A percentile compares a stretch with the other conserved stretches of the same genome.
Conservation (phyloP, 352 stramenopile species). For the Pythium folliculosum region DNA sequence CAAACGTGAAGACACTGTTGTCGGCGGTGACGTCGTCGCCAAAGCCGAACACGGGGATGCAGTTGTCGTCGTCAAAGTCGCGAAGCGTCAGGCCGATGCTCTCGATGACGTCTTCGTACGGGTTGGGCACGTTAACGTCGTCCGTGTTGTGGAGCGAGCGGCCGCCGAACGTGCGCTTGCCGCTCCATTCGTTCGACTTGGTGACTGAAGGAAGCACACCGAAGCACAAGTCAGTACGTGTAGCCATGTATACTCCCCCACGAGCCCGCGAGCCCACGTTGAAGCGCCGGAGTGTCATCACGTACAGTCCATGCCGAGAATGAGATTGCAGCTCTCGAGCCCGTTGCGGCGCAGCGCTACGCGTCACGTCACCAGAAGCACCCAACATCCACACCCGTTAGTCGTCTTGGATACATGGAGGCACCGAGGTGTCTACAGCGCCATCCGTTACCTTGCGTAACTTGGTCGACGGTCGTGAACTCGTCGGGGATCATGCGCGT, state of each 20-base stretch:
- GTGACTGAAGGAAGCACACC: conserved; percentile 49
- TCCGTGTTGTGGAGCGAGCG: conserved; percentile 71
- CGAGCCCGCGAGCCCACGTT: neutral
- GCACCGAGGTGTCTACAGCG: no score
- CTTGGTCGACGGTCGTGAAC: conserved; percentile 63
- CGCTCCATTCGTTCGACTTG: conserved; percentile 90
- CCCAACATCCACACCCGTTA: neutral
- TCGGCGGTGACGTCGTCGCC: conserved; percentile 83
- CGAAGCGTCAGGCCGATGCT: conserved; percentile 70
- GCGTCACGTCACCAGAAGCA: conserved; percentile 3
- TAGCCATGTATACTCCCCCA: neutral
- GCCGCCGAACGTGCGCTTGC: conserved; percentile 78
- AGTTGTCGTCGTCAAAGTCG: conserved; percentile 87
- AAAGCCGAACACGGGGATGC: conserved; percentile 85
- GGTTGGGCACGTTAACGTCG: conserved; percentile 49
- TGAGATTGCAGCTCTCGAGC: conserved; percentile 85
- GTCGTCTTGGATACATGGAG: neutral
- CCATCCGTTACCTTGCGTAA: conserved; percentile 36
- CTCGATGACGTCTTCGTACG: conserved; percentile 87
- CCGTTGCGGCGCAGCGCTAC: conserved; percentile 68
- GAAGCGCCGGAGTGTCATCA: conserved; percentile 1
- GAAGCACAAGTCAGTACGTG: neutral
- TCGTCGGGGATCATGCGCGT: conserved; percentile 69
- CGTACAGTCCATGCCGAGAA: conserved; percentile 86
- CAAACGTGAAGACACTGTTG: conserved; percentile 77